Evolutionary conservation across 2,329 filamentous ascomycete species (phyloP), one percentile per base, ranked within the genome.

Genomic region (Aspergillus sp.): DNA sequence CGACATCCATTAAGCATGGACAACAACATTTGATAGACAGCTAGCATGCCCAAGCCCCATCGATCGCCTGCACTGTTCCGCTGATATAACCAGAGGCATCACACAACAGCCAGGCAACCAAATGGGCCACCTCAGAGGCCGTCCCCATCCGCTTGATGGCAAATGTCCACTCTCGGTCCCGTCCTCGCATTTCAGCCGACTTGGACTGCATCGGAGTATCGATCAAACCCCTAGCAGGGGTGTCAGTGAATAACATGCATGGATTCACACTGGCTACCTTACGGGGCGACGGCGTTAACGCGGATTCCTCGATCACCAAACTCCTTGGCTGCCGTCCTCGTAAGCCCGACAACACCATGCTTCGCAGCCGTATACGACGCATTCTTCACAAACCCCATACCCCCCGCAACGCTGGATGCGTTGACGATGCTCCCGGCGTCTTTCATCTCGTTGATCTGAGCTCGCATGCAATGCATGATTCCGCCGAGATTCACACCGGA

Each of bases 331-430:
- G 68, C 69, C 9, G 64, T 61, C 36, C 74, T 74, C 2, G 73
- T 74, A 22, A 79, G 63, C 2, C 74, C 76, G 13, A 78, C 68
- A 4, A 78, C 63, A 2, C 66, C 76, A 50, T 72, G 75, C 57
- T 79, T 79, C 10, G 69, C 70, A 2, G 69, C 66, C n/a, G 66
- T 72, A 53, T 78, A 76, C 0, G 75, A 72, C 1, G 70, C 32
- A 30, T 45, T 24, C 7, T 8, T 24, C 24, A 20, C 30, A 6
- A 35, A 47, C 3, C 45, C 33, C 45, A 47, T 47, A 10, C 26
- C 11, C 14, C 49, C 49, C 9, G 43, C 43, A 11, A 38, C 20
- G 11, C 49, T 51, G 8, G 49, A 26, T 13, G 49, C 43, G n/a
- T 70, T 75, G 26, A 77, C 69, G 42, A 77, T 69, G 10, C 67